These are phyloP conservation scores for Apiospora kogelbergensis DNA, from an alignment of 2,329 filamentous ascomycete species.

Conservation along the genomic window DNA sequence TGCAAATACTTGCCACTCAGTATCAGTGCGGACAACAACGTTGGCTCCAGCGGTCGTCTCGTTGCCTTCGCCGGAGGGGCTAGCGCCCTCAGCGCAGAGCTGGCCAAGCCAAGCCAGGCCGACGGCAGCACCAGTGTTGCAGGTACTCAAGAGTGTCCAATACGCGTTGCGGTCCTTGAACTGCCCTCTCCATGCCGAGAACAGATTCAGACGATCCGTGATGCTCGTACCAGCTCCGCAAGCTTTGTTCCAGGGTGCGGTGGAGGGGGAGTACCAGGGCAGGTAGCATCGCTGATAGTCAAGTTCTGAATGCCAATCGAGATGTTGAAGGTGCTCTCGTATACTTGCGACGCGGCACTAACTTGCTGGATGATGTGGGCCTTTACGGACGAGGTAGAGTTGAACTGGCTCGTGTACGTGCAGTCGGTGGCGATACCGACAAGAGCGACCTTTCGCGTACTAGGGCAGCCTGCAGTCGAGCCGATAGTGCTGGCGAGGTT, in stretches of 20 bases:
- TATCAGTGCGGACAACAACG: conserved; percentile 79
- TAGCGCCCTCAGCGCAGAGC: conserved; percentile 66
- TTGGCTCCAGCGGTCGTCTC: conserved; percentile 85
- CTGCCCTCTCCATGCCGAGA: conserved; percentile 83
- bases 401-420: conserved; percentile 75
- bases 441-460: conserved; percentile 85
- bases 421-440: conserved; percentile 94
- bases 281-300: conserved; percentile 72
- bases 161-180: conserved; percentile 81
- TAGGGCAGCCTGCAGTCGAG: conserved; percentile 79
- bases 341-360: conserved; percentile 83
- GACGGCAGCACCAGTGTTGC: conserved; percentile 79
- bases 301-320: conserved; percentile 87
- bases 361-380: conserved; percentile 79
- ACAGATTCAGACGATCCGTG: conserved; percentile 77
- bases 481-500: conserved; percentile 81
- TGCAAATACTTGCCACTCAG: conserved; percentile 94
- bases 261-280: conserved; percentile 67
- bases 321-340: conserved; percentile 92
- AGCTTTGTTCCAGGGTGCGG: conserved; percentile 79
- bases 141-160: conserved; percentile 86
- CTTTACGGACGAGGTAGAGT: conserved; percentile 61
- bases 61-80: conserved; percentile 45
- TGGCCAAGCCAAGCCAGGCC: conserved; percentile 93
- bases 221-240: conserved; percentile 68